Evolutionary conservation across 2,329 filamentous ascomycete species (phyloP).

Genomic region (Colletotrichum sublineola): DNA sequence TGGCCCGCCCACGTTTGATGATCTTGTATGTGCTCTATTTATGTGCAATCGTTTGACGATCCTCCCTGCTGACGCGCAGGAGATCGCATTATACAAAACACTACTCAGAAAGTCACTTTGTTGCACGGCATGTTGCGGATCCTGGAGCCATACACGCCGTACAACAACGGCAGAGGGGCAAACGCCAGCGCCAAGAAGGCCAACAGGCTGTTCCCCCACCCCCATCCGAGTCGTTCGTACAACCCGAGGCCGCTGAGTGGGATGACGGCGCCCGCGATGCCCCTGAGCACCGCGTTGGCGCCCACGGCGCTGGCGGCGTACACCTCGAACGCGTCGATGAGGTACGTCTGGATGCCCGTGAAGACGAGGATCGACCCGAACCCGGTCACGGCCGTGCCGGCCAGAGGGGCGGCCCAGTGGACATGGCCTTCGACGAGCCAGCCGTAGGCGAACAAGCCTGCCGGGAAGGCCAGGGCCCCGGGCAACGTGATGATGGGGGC

Average conservation of each 20-base stretch:
- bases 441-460: conserved; percentile 68
- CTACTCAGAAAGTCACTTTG: not conserved
- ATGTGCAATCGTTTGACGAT: not conserved
- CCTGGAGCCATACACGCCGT: conserved; percentile 42
- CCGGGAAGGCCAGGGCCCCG: conserved; percentile 49
- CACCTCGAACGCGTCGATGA: conserved; percentile 48
- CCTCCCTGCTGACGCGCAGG: not conserved
- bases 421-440: conserved; percentile 65
- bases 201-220: conserved; percentile 63
- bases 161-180: conserved; percentile 48
- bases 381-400: conserved; percentile 66
- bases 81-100: not conserved
- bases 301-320: conserved; percentile 49
- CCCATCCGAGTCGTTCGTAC: conserved; percentile 61
- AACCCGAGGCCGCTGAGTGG: conserved; percentile 70
- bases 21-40: not conserved
- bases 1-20: not conserved
- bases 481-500: conserved; percentile 48
- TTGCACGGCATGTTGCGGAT: conserved; percentile 22
- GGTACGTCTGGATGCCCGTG: conserved; percentile 43
- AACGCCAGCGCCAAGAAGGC: conserved; percentile 62
- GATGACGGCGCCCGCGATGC: conserved; percentile 72
- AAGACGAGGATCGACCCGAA: conserved; percentile 51
- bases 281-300: conserved; percentile 58
- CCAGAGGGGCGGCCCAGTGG: conserved; percentile 72